These are phyloP conservation scores for Mycena leptocephala DNA, from an alignment of 768 basidiomycete genomes.

Conservation along the genomic window DNA sequence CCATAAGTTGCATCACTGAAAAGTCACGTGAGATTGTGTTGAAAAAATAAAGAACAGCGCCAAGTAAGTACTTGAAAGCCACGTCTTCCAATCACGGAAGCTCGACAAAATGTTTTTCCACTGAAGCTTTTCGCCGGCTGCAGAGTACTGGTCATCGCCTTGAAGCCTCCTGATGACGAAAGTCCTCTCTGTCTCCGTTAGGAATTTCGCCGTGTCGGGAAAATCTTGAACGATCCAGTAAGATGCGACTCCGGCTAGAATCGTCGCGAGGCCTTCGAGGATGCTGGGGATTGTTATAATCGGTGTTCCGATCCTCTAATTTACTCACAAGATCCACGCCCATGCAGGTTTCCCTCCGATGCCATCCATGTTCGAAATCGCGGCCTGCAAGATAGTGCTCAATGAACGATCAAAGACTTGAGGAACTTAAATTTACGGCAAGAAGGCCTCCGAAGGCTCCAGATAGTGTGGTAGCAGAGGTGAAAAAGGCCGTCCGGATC, in stretches of 20 bases:
- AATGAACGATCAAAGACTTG: not conserved
- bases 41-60: not conserved
- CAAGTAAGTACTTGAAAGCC: constrained; percentile 71
- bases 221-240: constrained; percentile 87
- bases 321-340: constrained; percentile 63
- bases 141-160: constrained; percentile 77
- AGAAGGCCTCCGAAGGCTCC: constrained; percentile 61
- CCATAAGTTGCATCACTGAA: constrained; percentile 7
- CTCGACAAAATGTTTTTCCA: constrained; percentile 72
- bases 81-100: constrained; percentile 82
- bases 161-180: constrained; percentile 77
- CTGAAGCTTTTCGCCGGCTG: constrained; percentile 71
- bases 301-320: no score
- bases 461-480: constrained; percentile 84
- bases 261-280: constrained; percentile 80
- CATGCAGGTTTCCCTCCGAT: constrained; percentile 71
- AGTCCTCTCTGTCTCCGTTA: constrained; percentile 74
- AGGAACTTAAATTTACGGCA: not conserved
- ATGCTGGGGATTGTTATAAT: no score
- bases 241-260: constrained; percentile 70
- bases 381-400: no score
- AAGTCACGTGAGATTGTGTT: not conserved
- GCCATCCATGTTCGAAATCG: no score
- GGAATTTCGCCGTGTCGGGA: constrained; percentile 81
- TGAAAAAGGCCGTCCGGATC: constrained; percentile 76